Conservation (phyloP, 2,329 filamentous ascomycete genomes). For the Alternaria hordeiaustralica region DNA sequence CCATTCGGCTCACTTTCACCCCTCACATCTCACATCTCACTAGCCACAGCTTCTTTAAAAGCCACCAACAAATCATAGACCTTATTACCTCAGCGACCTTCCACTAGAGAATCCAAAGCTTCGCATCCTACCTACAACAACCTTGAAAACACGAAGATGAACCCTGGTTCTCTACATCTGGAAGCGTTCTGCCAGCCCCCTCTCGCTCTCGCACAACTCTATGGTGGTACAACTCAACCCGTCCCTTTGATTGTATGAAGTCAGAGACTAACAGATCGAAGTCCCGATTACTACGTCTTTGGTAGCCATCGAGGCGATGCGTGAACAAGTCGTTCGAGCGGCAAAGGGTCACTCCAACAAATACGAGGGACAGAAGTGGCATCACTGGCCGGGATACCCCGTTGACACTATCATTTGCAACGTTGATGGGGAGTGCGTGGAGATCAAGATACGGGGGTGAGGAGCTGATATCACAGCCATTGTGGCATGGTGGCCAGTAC, state of each 20-base stretch:
- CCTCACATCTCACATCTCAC: not conserved
- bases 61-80: too few species aligned
- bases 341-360: not conserved
- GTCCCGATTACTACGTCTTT: not conserved
- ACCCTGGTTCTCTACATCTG: not conserved
- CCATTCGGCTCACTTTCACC: not conserved
- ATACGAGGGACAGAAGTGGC: not conserved
- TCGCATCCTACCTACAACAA: not conserved
- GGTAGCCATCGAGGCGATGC: not conserved
- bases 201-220: not conserved
- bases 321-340: not conserved
- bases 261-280: too few species aligned
- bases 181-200: not conserved
- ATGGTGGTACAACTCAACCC: not conserved
- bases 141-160: not conserved
- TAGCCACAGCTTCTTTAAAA: not conserved
- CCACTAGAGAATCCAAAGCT: not conserved
- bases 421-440: not conserved
- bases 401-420: not conserved
- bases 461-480: too few species aligned
- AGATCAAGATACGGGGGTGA: not conserved
- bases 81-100: not conserved
- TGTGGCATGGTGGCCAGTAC: too few species aligned
- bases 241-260: rapidly evolving
- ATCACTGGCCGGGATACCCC: not conserved